phyloP scores from a whole-genome alignment of 2,329 filamentous ascomycete genomes.

The Xenoacremonium recifei region DNA sequence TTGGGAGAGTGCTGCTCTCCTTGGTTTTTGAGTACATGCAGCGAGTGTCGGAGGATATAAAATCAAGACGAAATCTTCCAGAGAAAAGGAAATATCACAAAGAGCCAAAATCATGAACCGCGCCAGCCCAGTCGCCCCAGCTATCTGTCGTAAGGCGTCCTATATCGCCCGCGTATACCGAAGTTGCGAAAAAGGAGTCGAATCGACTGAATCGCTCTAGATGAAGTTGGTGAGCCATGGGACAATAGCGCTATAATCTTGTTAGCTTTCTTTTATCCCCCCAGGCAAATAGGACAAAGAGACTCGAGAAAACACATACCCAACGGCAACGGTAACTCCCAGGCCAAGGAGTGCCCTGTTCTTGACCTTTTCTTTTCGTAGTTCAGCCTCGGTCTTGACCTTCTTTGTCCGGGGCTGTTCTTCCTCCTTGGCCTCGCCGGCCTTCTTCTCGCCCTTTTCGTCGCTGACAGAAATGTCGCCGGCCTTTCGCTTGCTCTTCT shows the following conservation, averaged over 20 bases:
- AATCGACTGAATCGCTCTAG: slow-evolving; percentile 27
- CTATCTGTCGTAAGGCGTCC: slow-evolving; percentile 11
- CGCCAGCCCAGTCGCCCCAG: slow-evolving; percentile 27
- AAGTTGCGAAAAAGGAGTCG: no score
- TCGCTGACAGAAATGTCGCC: slow-evolving; percentile 69
- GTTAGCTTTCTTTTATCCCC: slow-evolving; percentile 14
- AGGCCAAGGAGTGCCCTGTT: slow-evolving; percentile 83
- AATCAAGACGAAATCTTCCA: not conserved
- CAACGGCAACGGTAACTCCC: slow-evolving; percentile 81
- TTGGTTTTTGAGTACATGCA: not conserved
- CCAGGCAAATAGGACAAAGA: no score
- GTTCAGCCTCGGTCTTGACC: slow-evolving; percentile 75
- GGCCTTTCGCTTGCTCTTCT: slow-evolving; percentile 70
- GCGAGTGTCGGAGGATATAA: no score
- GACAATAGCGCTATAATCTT: slow-evolving; percentile 40
- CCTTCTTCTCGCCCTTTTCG: slow-evolving; percentile 40
- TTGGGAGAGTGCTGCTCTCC: slow-evolving; percentile 15
- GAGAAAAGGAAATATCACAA: slow-evolving; percentile 16
- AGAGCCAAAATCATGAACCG: slow-evolving; percentile 20
- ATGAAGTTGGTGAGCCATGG: slow-evolving; percentile 53
- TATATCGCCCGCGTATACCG: not conserved
- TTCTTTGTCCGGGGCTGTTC: slow-evolving; percentile 71
- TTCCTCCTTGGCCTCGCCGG: slow-evolving; percentile 40
- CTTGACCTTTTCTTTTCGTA: slow-evolving; percentile 83
- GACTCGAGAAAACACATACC: slow-evolving; percentile 60